Evolutionary conservation across 2,329 filamentous ascomycete species (phyloP).

Genomic region (Gnomoniopsis sp.): DNA sequence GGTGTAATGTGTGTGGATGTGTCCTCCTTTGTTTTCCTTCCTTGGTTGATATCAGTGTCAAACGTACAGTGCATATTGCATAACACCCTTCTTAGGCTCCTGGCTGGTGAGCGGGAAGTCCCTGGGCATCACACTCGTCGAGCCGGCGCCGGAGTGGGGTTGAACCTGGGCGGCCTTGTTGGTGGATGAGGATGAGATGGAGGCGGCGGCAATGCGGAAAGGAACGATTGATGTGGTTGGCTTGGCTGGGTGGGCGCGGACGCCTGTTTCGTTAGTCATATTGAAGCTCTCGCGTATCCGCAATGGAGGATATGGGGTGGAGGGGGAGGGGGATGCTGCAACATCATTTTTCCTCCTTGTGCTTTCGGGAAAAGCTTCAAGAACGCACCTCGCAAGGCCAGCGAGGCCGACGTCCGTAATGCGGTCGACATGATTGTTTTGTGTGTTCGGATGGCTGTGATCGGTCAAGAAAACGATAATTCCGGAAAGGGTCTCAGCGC

Average conservation of each 20-base stretch:
- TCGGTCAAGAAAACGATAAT: not conserved
- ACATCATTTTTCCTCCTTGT: not conserved
- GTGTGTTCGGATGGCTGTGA: not conserved
- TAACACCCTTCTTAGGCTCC: constrained; percentile 72
- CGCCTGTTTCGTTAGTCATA: not conserved
- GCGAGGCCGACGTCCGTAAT: constrained; percentile 48
- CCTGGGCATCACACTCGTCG: constrained; percentile 52
- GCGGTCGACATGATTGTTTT: constrained; percentile 42
- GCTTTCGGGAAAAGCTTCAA: not conserved
- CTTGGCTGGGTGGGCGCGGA: constrained; percentile 52
- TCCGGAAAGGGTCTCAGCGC: not conserved
- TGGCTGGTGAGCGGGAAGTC: constrained; percentile 77
- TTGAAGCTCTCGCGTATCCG: not conserved
- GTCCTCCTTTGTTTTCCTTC: too few species aligned
- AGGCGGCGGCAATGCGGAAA: constrained; percentile 60
- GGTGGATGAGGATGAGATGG: constrained; percentile 63
- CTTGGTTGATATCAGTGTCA: too few species aligned
- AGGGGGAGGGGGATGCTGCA: not conserved
- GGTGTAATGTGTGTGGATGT: too few species aligned
- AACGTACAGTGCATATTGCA: constrained; percentile 84
- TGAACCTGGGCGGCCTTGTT: constrained; percentile 51
- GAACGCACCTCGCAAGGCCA: constrained; percentile 49
- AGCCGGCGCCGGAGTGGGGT: constrained; percentile 48
- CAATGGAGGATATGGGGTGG: too few species aligned
- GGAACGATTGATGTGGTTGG: constrained; percentile 61